Evolutionary conservation across 192 early-diverging fungal genomes (phyloP).

Genomic region (Jimgerdemannia flammicorona): DNA sequence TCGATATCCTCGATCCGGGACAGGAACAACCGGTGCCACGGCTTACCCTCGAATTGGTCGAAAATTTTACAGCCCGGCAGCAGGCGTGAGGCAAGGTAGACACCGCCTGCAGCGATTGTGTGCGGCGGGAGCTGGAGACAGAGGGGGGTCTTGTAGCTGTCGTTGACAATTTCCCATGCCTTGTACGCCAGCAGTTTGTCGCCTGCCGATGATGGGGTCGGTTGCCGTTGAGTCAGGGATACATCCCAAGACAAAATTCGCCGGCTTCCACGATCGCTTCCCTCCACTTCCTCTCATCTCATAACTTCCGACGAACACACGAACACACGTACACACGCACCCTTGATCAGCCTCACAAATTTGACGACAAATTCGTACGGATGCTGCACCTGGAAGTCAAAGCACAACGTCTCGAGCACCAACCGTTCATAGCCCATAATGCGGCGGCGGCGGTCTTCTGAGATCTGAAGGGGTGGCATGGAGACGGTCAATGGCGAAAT

Average conservation of each 20-base stretch:
- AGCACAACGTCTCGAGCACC: conserved; percentile 76
- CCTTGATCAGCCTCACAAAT: conserved; percentile 61
- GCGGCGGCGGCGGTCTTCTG: conserved; percentile 60
- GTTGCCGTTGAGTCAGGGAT: no score
- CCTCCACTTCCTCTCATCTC: no score
- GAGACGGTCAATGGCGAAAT: conserved; percentile 3
- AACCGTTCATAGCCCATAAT: conserved; percentile 67
- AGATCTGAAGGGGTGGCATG: conserved; percentile 30
- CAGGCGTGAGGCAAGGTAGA: conserved; percentile 50
- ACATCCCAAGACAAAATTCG: conserved; percentile 4
- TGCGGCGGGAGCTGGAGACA: conserved; percentile 64
- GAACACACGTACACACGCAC: conserved; percentile 23
- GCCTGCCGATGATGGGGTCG: not conserved
- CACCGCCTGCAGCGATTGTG: conserved; percentile 57
- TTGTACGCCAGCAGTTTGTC: conserved; percentile 7
- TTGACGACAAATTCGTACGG: conserved; percentile 71
- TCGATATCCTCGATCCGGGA: conserved; percentile 53
- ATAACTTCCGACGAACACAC: no score
- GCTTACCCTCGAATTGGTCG: conserved; percentile 25
- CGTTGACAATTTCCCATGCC: conserved; percentile 45
- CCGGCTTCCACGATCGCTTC: no score
- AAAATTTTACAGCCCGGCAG: conserved; percentile 14
- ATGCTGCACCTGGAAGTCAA: conserved; percentile 75
- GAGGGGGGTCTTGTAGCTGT: conserved; percentile 52
- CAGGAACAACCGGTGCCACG: conserved; percentile 46